These are phyloP conservation scores for Prosopis cineraria DNA, from an alignment of 306 rosid genomes.

Conservation along the genomic window DNA sequence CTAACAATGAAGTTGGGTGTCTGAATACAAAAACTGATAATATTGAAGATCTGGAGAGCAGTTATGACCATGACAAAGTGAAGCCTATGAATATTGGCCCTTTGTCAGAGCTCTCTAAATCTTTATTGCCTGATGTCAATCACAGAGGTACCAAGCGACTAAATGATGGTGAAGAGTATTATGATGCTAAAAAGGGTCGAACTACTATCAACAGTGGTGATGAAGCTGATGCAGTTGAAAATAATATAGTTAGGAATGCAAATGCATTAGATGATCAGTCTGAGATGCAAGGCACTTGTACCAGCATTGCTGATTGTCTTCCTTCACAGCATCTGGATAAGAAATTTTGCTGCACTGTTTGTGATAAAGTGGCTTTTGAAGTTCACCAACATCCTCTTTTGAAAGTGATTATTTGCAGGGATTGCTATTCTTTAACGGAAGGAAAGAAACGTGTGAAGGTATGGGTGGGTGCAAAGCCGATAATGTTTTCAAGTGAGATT, in stretches of 20 bases:
- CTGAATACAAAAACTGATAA: conserved; percentile 35
- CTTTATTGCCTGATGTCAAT: conserved; percentile 45
- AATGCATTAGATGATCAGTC: conserved; percentile 41
- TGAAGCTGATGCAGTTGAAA: conserved; percentile 42
- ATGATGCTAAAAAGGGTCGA: conserved; percentile 59
- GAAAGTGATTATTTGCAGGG: conserved; percentile 71
- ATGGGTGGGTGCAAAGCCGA: conserved; percentile 30
- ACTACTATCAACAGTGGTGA: conserved; percentile 44
- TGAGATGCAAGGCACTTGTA: conserved; percentile 31
- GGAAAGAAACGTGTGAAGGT: conserved; percentile 58
- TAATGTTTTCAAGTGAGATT: conserved; percentile 14
- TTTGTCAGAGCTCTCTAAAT: conserved; percentile 41
- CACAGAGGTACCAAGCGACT: conserved; percentile 70
- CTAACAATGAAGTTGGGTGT: conserved; percentile 37
- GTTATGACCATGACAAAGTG: conserved; percentile 45
- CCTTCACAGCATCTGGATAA: conserved; percentile 45
- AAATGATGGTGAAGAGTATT: conserved; percentile 46
- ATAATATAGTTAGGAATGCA: conserved; percentile 38
- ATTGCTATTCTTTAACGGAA: conserved; percentile 58
- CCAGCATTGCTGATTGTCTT: conserved; percentile 40
- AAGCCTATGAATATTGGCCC: conserved; percentile 33
- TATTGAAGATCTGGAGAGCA: conserved; percentile 46
- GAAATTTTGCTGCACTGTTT: conserved; percentile 65
- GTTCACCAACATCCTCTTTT: conserved; percentile 69
- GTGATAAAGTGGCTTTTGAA: conserved; percentile 56